Evolutionary conservation across 257 asterid species (phyloP), one percentile per base, ranked within the genome.

Genomic region (Solanum chiquidenum): DNA sequence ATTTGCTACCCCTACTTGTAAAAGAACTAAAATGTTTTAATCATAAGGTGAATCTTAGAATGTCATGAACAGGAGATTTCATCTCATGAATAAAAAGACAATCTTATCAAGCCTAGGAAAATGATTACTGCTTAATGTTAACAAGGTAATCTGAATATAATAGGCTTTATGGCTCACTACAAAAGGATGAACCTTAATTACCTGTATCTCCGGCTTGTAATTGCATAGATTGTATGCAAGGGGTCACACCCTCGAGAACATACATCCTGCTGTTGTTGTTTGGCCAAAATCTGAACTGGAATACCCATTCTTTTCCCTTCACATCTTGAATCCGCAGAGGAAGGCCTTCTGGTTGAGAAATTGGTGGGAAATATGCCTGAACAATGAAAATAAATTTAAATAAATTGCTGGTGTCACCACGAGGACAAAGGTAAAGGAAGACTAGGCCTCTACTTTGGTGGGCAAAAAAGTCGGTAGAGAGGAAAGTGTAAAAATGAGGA

Each of bases 151-250:
- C 46, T 1, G 1, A 86, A 25, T 16, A 86, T 44, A 20, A 31
- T 34, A 44, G n/a, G 44, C 37, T 52, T n/a, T 9, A 34, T 7
- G 38, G 35, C 86, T 29, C 55, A 33, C 73, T 29, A 85, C 62
- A 71, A 62, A 62, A 66, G 9, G 38, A 49, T 49, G 64, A 86
- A 76, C 27, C 21, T 12, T 83, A 60, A 42, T n/a, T 92, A 96
- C 99, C 99, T 34, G 98, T 96, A 91, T 96, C 99, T 89, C 98
- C 99, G 71, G 99, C 99, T 92, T 93, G 98, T 90, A 96, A 92
- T 86, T 96, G 98, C 99, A 96, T 96, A 42, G 99, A 95, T 88
- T 95, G 99, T 87, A 96, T 95, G 92, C 98, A 96, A 88, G 98
- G 98, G 64, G 98, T 96, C 84, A 94, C 99, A 82, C 99, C 99